phyloP scores from a whole-genome alignment of 352 stramenopile species.

The Globisporangium splendens region DNA sequence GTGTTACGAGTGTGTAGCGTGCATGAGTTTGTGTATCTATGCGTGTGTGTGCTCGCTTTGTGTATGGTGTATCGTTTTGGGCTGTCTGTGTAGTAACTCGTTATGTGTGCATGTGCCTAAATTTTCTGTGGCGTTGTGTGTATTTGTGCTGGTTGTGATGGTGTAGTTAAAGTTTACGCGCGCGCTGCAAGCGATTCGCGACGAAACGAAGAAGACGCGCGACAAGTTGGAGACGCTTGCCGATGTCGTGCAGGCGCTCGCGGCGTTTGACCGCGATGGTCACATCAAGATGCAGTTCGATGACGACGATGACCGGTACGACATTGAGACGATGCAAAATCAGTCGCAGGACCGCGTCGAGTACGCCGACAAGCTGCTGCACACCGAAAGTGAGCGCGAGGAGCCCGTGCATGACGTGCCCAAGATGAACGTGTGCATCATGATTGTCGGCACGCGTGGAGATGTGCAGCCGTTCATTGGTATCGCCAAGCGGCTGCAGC shows the following conservation, averaged over 20 bases:
- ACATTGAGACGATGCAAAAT: conserved; percentile 19
- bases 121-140: too few species aligned
- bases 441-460: conserved; percentile 88
- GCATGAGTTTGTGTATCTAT: too few species aligned
- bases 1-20: too few species aligned
- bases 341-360: conserved; percentile 7
- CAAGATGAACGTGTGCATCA: conserved; percentile 80
- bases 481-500: conserved; percentile 83
- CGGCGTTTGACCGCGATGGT: conserved; percentile 18
- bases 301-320: conserved; percentile 24
- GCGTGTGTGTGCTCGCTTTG: too few species aligned
- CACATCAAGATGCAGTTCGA: conserved; percentile 38
- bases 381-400: conserved; percentile 1
- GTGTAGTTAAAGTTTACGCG: conserved; percentile 8
- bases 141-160: neutral
- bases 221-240: conserved; percentile 12
- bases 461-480: conserved; percentile 86
- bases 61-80: too few species aligned
- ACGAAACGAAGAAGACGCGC: conserved; percentile 7
- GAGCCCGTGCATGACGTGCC: conserved; percentile 8
- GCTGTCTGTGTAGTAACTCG: too few species aligned
- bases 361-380: conserved; percentile 9
- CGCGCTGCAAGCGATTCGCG: conserved; percentile 11
- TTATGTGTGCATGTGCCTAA: too few species aligned
- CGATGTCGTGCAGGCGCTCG: conserved; percentile 15